Base-by-base conservation (phyloP, 1,284 basidiomycete genomes). In the Peniophora sp. region DNA sequence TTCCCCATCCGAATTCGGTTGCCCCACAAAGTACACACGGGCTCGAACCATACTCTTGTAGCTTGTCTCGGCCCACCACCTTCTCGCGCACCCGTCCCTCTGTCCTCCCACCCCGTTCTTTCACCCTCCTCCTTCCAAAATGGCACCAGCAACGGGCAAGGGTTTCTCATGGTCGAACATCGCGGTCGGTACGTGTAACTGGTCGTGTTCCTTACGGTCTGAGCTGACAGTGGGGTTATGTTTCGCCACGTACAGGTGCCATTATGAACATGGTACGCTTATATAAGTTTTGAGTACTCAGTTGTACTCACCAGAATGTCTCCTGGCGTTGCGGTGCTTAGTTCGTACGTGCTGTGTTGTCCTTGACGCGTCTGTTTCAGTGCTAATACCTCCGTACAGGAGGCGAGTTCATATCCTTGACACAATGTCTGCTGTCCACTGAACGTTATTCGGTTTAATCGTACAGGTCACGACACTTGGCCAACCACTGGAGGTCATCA, bases 141-240 rank as follows among this genome's bases (percentile, higher is more conserved):
- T 60, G 54, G 52, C 57, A 52, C 56, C 58, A 55, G 57, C 54
- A 49, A 57, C 5, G 27, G 86, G 95, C 71, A 96, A 96, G 70
- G 93, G 94, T 63, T 82, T 97, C 64, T 95, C 82, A 72, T 99
- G 94, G 94, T 95, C 92, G 63, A 99, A 99, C 76, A 97, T 98
- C 72, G 96, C 95, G 57, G 92, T 99, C 69, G 95, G 95, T 88
- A 67, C 69, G 72, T 73, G 42, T 50, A 55, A 52, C 54, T 51
- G 48, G 54, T 48, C 47, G 50, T 48, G 53, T n/a, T n/a, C 48
- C 52, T 54, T 55, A 53, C 59, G 55, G 15, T 55, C 56, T 24
- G 47, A 48, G 55, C 58, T 49, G 57, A 52, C 51, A 15, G 14
- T 42, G 5, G n/a, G n/a, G n/a, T n/a, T n/a, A n/a, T n/a, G n/a